These are phyloP conservation scores for Choiromyces venosus DNA, from an alignment of 495 filamentous ascomycete species.

Conservation along the genomic window DNA sequence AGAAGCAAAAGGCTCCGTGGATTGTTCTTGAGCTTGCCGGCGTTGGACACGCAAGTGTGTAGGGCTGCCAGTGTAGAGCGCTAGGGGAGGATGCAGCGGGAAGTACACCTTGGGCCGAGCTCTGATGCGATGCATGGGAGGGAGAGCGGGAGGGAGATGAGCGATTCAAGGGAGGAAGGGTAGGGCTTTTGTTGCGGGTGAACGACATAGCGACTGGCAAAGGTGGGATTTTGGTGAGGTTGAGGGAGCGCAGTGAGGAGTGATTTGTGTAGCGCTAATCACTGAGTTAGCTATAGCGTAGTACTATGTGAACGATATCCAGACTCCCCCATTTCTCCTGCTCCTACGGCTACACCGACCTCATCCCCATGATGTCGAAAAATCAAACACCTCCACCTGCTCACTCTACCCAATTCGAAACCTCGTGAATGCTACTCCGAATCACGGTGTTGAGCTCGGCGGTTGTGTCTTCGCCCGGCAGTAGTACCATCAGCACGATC, in stretches of 20 bases:
- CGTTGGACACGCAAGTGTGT: constrained; percentile 36
- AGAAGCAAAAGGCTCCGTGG: constrained; percentile 33
- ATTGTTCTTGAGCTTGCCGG: constrained; percentile 40
- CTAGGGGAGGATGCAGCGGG: constrained; percentile 38
- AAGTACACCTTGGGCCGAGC: constrained; percentile 25
- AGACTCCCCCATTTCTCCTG: constrained; percentile 7
- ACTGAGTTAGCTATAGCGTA: constrained; percentile 24
- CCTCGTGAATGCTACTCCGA: constrained; percentile 44
- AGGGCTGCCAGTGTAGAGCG: constrained; percentile 40
- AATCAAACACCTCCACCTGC: constrained; percentile 46
- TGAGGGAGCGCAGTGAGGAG: constrained; percentile 42
- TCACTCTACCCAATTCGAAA: constrained; percentile 40
- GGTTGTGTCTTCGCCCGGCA: constrained; percentile 18
- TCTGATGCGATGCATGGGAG: neutral
- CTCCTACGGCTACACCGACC: constrained; percentile 11
- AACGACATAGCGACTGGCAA: constrained; percentile 10
- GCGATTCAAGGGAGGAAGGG: constrained; percentile 1
- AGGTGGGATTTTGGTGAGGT: constrained; percentile 38
- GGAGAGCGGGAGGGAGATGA: constrained; percentile 6
- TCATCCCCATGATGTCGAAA: constrained; percentile 27
- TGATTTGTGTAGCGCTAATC: constrained; percentile 40
- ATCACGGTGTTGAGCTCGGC: constrained; percentile 42
- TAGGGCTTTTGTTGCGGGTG: constrained; percentile 13
- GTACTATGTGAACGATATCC: constrained; percentile 22
- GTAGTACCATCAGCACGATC: constrained; percentile 43